Percentiles rank a stretch among this genome's conserved stretches.
Conservation (phyloP, 2,329 filamentous ascomycete genomes). For the Colletotrichum melonis region DNA sequence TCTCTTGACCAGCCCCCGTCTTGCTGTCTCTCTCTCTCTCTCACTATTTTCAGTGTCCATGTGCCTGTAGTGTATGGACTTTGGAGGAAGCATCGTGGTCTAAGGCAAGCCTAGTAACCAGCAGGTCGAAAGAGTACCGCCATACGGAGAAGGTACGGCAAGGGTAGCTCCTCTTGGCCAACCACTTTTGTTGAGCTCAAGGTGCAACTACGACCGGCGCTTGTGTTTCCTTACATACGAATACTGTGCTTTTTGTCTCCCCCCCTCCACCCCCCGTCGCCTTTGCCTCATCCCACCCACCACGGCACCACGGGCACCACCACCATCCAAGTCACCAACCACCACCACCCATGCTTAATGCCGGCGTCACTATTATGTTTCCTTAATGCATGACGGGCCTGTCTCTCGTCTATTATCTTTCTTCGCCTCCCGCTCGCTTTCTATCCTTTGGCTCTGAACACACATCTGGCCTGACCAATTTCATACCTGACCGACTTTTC, state of each 20-base stretch:
- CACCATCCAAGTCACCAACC: constrained; percentile 1
- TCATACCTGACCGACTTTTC: constrained; percentile 30
- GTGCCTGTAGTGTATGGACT: no score
- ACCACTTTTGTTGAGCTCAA: constrained; percentile 19
- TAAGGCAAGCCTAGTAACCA: no score
- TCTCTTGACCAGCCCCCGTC: neutral
- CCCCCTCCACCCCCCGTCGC: neutral
- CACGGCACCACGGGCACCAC: no score
- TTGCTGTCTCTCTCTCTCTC: no score
- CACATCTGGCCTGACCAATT: neutral
- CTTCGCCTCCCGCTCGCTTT: neutral
- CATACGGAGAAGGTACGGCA: no score
- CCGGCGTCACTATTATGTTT: constrained; percentile 29
- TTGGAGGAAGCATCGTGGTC: no score
- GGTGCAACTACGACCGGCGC: neutral
- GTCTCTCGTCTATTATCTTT: neutral
- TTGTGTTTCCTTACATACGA: neutral
- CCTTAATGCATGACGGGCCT: constrained; percentile 19
- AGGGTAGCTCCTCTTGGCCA: neutral
- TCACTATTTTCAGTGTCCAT: no score
- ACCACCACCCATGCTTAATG: constrained; percentile 14
- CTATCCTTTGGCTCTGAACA: neutral
- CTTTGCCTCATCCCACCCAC: constrained; percentile 7
- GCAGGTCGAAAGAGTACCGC: no score
- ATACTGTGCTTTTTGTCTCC: no score